Conservation (phyloP, 176 grass and related monocot genomes). For the Zoysia japonica region DNA sequence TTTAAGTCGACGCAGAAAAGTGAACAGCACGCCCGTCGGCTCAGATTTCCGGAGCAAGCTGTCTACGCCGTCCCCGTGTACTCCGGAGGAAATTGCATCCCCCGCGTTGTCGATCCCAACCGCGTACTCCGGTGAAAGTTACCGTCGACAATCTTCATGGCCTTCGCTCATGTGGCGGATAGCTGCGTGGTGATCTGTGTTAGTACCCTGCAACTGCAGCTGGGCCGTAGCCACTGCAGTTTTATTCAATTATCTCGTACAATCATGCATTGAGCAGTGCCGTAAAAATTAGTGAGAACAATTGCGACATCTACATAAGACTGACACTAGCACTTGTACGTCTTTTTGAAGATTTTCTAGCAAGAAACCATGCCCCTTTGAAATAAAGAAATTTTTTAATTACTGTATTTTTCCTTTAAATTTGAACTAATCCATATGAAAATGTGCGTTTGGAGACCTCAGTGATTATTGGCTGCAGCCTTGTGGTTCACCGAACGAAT, state of each 20-base stretch:
- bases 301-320: too few relatives aligned
- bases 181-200: neutral
- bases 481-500: neutral
- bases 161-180: neutral
- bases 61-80: neutral
- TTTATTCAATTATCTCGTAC: neutral
- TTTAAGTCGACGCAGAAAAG: constrained; percentile 27
- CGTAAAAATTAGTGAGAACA: neutral
- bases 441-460: too few relatives aligned
- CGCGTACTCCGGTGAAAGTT: neutral
- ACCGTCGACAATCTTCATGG: neutral
- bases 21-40: constrained; percentile 31
- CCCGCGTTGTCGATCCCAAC: too few relatives aligned
- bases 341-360: too few relatives aligned
- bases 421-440: too few relatives aligned
- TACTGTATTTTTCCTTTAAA: too few relatives aligned
- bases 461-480: too few relatives aligned
- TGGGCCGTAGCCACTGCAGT: neutral
- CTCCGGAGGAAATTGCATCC: too few relatives aligned
- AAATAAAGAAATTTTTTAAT: too few relatives aligned
- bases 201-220: neutral
- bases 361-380: too few relatives aligned
- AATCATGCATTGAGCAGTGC: neutral
- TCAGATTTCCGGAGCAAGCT: constrained; percentile 27
- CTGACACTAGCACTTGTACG: too few relatives aligned